Evolutionary conservation across 1,284 basidiomycete species (phyloP), one percentile per base, ranked within the genome.

Genomic region (Cerioporus squamosus): DNA sequence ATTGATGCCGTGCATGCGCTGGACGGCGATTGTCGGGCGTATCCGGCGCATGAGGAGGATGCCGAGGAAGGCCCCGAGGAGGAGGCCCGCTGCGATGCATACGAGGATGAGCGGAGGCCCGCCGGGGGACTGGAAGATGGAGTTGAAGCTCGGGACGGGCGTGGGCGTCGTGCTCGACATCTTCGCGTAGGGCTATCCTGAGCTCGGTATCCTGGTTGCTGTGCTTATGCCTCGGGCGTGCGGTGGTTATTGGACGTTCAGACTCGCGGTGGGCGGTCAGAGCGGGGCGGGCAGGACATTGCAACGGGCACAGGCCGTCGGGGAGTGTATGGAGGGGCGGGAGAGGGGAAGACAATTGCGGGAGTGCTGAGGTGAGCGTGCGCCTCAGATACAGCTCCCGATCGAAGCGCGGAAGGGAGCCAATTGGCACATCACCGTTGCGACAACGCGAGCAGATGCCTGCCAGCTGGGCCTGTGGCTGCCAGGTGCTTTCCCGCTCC

Each of bases 61-160:
- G 53, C 61, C 60, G 48, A 62, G 55, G 44, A 70, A 61, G 12
- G 64, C 62, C 38, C 66, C 66, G 29, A 68, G 44, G 29, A 72
- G 63, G 23, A 72, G 62, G n/a, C 68, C 71, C 23, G 64, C 67
- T 14, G 69, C 71, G 55, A 70, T 64, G 55, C 67, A 70, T 12
- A 72, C 69, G 44, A 71, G 62, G 61, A 72, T 70, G 49, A 71
- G 63, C 8, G 69, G 68, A 9, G 69, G 66, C n/a, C 69, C 69
- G 39, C 65, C 68, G 12, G 64, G 56, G 43, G 63, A 61, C 60
- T 64, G 59, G 50, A 64, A 61, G 39, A 64, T 59, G 47, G 60
- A 56, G 51, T 24, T 43, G 53, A 61, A 58, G 44, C 46, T 46
- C 18, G 54, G 24, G 33, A 39, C 23, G 57, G 43, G 14, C 33